Evolutionary conservation across 805 yeast species (phyloP), one percentile per base, ranked within the genome.

Genomic region (Candida awuae): DNA sequence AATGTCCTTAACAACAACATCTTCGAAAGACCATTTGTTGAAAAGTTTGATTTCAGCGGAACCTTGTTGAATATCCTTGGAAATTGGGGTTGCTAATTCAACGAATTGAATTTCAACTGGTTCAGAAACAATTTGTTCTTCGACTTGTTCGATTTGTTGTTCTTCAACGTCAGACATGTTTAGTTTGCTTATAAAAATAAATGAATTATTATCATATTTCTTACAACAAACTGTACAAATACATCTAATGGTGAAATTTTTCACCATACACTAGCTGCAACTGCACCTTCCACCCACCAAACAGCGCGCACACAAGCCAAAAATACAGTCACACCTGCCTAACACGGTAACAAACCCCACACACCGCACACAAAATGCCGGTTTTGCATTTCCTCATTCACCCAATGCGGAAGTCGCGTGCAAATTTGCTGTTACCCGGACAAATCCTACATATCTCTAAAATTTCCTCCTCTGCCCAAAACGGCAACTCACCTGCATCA

Each of bases 11-110:
- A 92, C 86, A 71, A 88, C 92, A 63, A 92, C 92, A 49, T 86
- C 97, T 71, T 88, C 94, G 67, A 84, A 94, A 55, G 97, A 80
- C 98, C 98, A 92, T 75, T 90, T 92, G 95, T 92, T 92, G 90
- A 92, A 92, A 65, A 92, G 81, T 75, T 87, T 90, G 71, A 92
- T 82, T 75, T 86, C 94, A 67, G 78, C 81, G 68, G 90, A 86
- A 71, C 95, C 97, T 67, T 80, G 83, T 74, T 85, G 94, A 65
- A 92, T 86, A 39, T 86, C 97, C 68, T 81, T 86, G 72, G 98
- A 97, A 67, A 92, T 87, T 62, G 90, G 75, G 59, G 97, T 88
- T 67, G 95, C 95, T 69, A 85, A 79, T 65, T 78, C 84, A 62
- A 79, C 84, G 54, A 76, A 72, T 70, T 79, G 78, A 62, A 82